Percentiles rank a stretch among this genome's conserved stretches.
Conservation (phyloP, 257 asterid species). For the Nicotiana noctiflora region DNA sequence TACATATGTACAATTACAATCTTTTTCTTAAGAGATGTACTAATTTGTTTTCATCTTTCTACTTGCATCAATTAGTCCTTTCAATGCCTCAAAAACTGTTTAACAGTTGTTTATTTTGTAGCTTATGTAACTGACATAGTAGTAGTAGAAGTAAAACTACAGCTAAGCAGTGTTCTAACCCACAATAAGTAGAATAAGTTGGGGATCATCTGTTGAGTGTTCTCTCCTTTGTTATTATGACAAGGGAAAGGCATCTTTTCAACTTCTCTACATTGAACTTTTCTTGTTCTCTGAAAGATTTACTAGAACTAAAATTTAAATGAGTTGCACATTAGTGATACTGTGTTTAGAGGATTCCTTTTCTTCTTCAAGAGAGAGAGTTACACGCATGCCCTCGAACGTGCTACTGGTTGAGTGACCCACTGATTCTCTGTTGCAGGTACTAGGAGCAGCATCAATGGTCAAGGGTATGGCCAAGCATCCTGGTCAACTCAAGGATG, state of each 20-base stretch:
- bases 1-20: background rate
- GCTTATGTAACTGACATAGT: background rate
- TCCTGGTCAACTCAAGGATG: constrained; percentile 94
- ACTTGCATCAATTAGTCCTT: background rate
- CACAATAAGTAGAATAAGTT: too few relatives aligned
- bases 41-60: background rate
- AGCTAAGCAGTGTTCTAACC: background rate
- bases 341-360: background rate
- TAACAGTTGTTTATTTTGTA: background rate
- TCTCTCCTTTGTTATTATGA: background rate
- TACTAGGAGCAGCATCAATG: constrained; percentile 93
- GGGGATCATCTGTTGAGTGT: background rate
- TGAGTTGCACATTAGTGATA: background rate
- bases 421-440: constrained; percentile 35
- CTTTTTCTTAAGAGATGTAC: background rate
- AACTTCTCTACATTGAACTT: background rate
- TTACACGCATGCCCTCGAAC: background rate
- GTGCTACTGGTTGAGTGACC: background rate
- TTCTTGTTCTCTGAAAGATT: background rate
- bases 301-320: background rate
- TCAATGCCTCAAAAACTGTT: background rate
- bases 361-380: background rate
- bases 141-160: background rate
- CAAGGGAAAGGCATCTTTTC: background rate
- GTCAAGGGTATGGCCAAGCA: constrained; percentile 50